Evolutionary conservation across 345 rosid species (phyloP), one percentile per base, ranked within the genome.

Genomic region (Eucalyptus viminalis): DNA sequence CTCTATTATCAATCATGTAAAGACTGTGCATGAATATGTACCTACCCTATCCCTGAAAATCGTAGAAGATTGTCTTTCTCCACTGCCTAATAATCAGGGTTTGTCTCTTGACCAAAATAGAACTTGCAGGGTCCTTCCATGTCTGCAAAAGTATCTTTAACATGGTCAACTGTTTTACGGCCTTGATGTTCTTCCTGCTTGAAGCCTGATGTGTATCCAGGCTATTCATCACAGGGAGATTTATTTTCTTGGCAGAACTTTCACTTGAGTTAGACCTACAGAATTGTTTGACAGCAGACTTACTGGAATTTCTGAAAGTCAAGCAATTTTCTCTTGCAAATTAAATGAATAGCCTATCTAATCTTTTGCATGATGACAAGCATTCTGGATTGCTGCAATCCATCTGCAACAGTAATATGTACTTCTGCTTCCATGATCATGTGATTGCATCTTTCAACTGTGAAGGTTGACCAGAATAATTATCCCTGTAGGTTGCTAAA

Each of bases 401-500:
- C 81, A 72, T 72, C 45, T 37, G 27, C 40, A 49, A 86, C 58
- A 17, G 5, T 44, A 22, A 86, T 49, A 27, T 86, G 4, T 56
- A 51, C 53, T 31, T 31, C 24, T 86, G 24, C 56, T 86, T 29
- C 24, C 27, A 34, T 86, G 87, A 51, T 45, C 60, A 86, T 21
- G 54, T 51, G 44, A 51, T 49, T 49, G 49, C 44, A 51, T 86
- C 44, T 86, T 86, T 51, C 43, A 86, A 86, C 67, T 56, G n/a
- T 86, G 47, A 69, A 43, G 6, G 3, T 51, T 88, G 40, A 45
- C 37, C 43, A 12, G 9, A 51, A 85, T 86, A 50, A 54, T 86
- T 80, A 86, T 25, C 80, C 89, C 37, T 58, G 86, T 89, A 97
- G 99, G 92, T 93, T 60, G 93, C 95, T 40, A 96, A 95, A 89